Evolutionary conservation across 2,329 filamentous ascomycete genomes (phyloP).

Genomic region (Cylindrodendrum hubeiense): DNA sequence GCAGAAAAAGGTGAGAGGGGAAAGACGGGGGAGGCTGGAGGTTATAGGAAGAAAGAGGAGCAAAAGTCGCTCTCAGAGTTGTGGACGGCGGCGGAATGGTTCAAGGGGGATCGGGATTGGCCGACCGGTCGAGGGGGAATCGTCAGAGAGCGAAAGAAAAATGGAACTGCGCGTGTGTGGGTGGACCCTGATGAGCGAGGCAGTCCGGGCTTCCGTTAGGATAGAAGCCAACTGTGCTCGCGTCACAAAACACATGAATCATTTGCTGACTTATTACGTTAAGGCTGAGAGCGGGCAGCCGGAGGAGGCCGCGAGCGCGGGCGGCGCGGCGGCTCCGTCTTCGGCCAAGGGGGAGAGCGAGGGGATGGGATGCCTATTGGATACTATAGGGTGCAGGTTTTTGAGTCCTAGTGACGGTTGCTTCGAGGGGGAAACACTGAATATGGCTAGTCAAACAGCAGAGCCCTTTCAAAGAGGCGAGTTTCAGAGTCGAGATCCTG

Average conservation of each 20-base stretch:
- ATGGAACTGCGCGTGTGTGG: conserved; percentile 28
- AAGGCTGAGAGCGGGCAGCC: conserved; percentile 3
- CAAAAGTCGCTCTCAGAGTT: conserved; percentile 37
- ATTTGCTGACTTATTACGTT: conserved; percentile 19
- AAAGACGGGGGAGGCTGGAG: conserved; percentile 15
- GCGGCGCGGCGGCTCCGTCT: conserved; percentile 32
- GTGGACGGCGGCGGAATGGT: conserved; percentile 38
- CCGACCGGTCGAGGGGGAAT: conserved; percentile 40
- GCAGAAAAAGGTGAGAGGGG: not conserved
- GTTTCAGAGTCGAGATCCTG: not conserved
- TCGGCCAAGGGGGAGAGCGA: conserved; percentile 28
- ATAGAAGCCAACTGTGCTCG: not conserved
- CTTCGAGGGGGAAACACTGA: not conserved
- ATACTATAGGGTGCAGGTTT: not conserved
- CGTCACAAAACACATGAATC: not conserved
- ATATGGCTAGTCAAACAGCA: not conserved
- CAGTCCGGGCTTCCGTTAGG: conserved; percentile 1
- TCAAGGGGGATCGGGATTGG: conserved; percentile 40
- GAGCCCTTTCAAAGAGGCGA: not conserved
- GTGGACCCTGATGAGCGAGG: conserved; percentile 30
- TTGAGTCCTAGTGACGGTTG: not conserved
- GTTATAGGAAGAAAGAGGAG: conserved; percentile 14
- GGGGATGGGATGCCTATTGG: not conserved
- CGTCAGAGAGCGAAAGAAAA: conserved; percentile 23
- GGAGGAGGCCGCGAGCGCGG: conserved; percentile 16